These are phyloP conservation scores for Cupressus sempervirens DNA, from an alignment of 75 land plant species.

Conservation along the genomic window DNA sequence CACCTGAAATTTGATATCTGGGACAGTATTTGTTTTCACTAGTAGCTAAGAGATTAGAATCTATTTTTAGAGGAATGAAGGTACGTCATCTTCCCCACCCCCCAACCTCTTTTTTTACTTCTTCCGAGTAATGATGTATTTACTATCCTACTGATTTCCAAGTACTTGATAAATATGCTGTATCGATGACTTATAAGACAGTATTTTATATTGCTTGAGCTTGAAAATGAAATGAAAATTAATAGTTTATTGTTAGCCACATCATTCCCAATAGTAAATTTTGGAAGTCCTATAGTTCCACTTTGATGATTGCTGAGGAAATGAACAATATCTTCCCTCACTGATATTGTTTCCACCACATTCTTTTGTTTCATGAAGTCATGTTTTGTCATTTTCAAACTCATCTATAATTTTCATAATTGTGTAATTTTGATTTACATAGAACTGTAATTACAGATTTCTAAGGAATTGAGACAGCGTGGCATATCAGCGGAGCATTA, in stretches of 20 bases:
- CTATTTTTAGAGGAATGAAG: neutral
- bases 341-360: neutral
- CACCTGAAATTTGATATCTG: neutral
- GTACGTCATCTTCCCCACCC: no score
- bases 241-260: neutral
- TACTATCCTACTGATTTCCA: neutral
- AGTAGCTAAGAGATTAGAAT: neutral
- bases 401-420: neutral
- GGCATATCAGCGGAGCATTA: conserved; percentile 91
- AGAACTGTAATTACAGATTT: conserved; percentile 51
- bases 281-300: neutral
- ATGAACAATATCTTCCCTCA: neutral
- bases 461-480: conserved; percentile 64
- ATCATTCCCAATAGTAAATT: neutral
- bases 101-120: neutral
- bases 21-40: neutral
- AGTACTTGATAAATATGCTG: neutral
- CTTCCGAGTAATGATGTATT: neutral
- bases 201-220: neutral
- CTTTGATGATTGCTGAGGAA: neutral
- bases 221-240: neutral
- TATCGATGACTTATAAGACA: neutral
- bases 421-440: conserved; percentile 3
- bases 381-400: neutral
- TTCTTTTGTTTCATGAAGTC: conserved; percentile 1